Percentiles rank a stretch among this genome's conserved stretches.
Conservation (phyloP, 495 filamentous ascomycete species). For the Penicillium argentinense region DNA sequence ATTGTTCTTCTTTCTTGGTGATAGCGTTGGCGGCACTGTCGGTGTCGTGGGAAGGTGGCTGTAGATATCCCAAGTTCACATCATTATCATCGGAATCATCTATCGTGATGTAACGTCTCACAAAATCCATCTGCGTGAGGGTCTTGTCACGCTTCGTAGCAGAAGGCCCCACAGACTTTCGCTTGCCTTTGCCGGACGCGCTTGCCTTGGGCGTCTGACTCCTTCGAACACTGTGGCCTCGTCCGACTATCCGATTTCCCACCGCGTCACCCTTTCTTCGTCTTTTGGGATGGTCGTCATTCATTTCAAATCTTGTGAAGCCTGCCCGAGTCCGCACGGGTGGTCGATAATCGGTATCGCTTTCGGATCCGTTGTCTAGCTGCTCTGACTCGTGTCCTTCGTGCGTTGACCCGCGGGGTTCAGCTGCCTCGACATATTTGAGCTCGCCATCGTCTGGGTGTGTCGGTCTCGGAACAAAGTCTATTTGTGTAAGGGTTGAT, state of each 20-base stretch:
- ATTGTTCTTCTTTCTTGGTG: background rate
- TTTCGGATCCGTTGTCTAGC: conserved; percentile 27
- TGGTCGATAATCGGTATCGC: conserved; percentile 27
- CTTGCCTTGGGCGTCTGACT: conserved; percentile 22
- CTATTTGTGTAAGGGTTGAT: conserved; percentile 46
- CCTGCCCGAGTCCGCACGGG: conserved; percentile 14
- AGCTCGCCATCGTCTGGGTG: conserved; percentile 32
- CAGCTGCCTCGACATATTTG: conserved; percentile 28
- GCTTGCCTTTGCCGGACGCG: conserved; percentile 16
- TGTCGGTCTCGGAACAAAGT: conserved; percentile 35
- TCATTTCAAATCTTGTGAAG: conserved; percentile 20
- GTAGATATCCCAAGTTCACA: conserved; percentile 37
- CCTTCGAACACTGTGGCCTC: conserved; percentile 5
- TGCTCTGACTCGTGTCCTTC: conserved; percentile 21
- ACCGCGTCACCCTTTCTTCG: conserved; percentile 11
- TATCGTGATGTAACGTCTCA: conserved; percentile 40
- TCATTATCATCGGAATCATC: conserved; percentile 39
- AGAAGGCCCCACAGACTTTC: conserved; percentile 25
- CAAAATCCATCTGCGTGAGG: conserved; percentile 50
- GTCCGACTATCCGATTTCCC: conserved; percentile 1
- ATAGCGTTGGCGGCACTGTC: conserved; percentile 2
- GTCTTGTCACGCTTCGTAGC: conserved; percentile 38
- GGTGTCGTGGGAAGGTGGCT: conserved; percentile 14
- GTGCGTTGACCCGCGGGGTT: background rate
- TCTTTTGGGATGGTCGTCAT: conserved; percentile 18